Base-by-base conservation (phyloP, 495 filamentous ascomycete species). In the Tuber indicum region DNA sequence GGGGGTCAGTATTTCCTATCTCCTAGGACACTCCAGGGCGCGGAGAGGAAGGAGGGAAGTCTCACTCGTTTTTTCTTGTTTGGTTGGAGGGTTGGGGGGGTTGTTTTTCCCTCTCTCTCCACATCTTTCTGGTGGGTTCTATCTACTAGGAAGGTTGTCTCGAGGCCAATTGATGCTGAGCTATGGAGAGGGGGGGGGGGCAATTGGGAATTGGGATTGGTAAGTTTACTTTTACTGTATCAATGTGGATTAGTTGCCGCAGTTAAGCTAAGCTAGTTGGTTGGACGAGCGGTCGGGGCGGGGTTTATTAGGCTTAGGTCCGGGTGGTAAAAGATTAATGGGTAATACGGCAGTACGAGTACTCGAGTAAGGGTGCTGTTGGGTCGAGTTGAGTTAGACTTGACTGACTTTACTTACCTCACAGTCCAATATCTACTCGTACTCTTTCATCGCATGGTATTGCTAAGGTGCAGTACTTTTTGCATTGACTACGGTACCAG, bases 21-120 rank as follows among this genome's bases (percentile, higher is more conserved):
- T 58, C 49, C 49, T 12, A n/a, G 47, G 47, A 19, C 19, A 19
- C 49, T 58, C 49, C 9, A n/a, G 49, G 23, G 23, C 23, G 7
- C 21, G 21, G 23, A 9, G 47, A 49, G 21, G 9, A 6, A 8
- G 23, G 21, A n/a, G 10, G 47, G 23, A 10, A n/a, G 6, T n/a
- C 21, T 52, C 21, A n/a, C 47, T n/a, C 47, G 21, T 21, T 52
- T n/a, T n/a, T 58, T 58, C 0, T 12, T 23, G 21, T 49, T 49
- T 76, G 75, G 78, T 73, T 73, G 47, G 74, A 47, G 62, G 43
- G 32, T 62, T 69, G 44, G 36, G 23, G 36, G 44, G 12, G 2
- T 74, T 74, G 1, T 62, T 52, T 42, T 36, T 52, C 45, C 16
- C 16, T 79, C 45, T 73, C 45, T 70, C 70, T n/a, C n/a, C 70